Conservation (phyloP, 2,329 filamentous ascomycete species). For the Cladophialophora bantiana region DNA sequence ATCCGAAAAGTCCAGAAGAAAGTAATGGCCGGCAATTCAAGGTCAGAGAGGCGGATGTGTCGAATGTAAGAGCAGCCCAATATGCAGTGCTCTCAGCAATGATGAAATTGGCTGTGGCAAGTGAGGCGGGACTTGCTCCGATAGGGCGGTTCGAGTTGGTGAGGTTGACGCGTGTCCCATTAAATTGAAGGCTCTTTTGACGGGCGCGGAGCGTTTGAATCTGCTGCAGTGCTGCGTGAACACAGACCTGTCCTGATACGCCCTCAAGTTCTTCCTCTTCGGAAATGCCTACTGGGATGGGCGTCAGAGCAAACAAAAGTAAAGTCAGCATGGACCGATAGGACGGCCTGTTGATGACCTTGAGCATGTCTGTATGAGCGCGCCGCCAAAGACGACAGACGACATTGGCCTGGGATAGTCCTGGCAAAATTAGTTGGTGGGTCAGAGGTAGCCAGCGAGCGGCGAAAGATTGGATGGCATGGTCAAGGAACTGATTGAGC, state of each 20-base stretch:
- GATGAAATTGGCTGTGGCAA: conserved; percentile 47
- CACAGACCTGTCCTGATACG: conserved; percentile 50
- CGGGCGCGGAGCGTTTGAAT: conserved; percentile 50
- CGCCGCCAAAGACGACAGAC: conserved; percentile 46
- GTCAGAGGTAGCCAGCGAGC: conserved; percentile 43
- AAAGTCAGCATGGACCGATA: conserved; percentile 53
- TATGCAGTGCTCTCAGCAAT: conserved; percentile 51
- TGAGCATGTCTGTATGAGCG: conserved; percentile 49
- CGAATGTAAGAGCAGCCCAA: conserved; percentile 54
- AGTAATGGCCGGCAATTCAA: conserved; percentile 50
- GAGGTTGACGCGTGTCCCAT: conserved; percentile 43
- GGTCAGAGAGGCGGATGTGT: conserved; percentile 53
- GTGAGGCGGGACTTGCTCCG: conserved; percentile 38
- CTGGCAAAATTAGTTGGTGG: conserved; percentile 5
- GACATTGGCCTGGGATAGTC: conserved; percentile 31
- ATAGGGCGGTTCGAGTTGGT: conserved; percentile 20
- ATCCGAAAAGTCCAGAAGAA: conserved; percentile 48
- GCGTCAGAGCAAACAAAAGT: conserved; percentile 51
- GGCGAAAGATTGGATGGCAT: conserved; percentile 43
- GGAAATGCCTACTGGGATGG: conserved; percentile 50
- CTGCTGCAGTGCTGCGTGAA: conserved; percentile 53
- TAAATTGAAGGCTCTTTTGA: conserved; percentile 52
- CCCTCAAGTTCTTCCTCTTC: conserved; percentile 53
- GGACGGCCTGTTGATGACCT: conserved; percentile 52
- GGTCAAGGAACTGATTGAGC: conserved; percentile 41